These are phyloP conservation scores for Casaregolazyma lundiana DNA, from an alignment of 1,139 yeast genomes.

Conservation along the genomic window DNA sequence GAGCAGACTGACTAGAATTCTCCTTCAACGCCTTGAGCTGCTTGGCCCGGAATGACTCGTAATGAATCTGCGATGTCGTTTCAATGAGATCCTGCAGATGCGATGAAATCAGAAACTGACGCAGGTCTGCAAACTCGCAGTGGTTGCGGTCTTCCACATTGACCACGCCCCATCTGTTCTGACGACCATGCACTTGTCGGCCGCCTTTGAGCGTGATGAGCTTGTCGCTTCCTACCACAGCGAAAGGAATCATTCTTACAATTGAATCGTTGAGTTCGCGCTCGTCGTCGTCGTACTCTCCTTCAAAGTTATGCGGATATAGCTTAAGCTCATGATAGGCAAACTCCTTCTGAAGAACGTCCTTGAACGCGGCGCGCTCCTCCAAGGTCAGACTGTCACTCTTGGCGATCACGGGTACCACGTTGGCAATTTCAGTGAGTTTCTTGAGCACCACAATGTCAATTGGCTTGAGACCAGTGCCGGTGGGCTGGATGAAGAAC, in stretches of 20 bases:
- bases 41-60: conserved; percentile 89
- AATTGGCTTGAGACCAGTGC: conserved; percentile 70
- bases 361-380: conserved; percentile 77
- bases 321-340: conserved; percentile 66
- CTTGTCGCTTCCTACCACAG: conserved; percentile 88
- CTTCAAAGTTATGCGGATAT: conserved; percentile 86
- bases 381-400: conserved; percentile 83
- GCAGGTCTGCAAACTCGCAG: conserved; percentile 89
- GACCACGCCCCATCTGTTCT: conserved; percentile 91
- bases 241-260: conserved; percentile 73
- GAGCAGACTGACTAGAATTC: conserved; percentile 13
- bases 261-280: conserved; percentile 39
- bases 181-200: conserved; percentile 79
- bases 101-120: conserved; percentile 92
- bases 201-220: conserved; percentile 60
- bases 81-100: conserved; percentile 95
- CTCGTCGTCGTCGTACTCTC: conserved; percentile 60
- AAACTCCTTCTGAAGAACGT: conserved; percentile 68
- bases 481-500: conserved; percentile 87
- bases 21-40: conserved; percentile 93
- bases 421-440: conserved; percentile 86
- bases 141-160: conserved; percentile 83
- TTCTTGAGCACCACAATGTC: conserved; percentile 82
- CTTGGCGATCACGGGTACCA: conserved; percentile 92
- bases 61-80: conserved; percentile 81